Percentiles rank a stretch among this genome's conserved stretches.
Evolutionary conservation across 495 filamentous ascomycete genomes (phyloP).

Genomic region (Penicillium herquei): DNA sequence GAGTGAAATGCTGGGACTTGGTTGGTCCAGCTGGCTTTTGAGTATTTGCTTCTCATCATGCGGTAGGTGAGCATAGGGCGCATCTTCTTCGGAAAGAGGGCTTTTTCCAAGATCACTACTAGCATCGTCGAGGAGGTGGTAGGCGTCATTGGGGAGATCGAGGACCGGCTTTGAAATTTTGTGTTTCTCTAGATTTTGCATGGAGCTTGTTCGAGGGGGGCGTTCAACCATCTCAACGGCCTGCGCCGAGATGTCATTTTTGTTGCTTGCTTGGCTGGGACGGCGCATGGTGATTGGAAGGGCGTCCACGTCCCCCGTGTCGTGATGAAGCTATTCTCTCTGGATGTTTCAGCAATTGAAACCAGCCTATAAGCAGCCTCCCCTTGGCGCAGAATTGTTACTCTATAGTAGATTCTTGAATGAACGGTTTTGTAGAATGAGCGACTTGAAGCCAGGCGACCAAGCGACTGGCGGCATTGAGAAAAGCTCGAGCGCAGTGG

Average conservation of each 20-base stretch:
- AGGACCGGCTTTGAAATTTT: neutral
- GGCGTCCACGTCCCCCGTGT: too few species aligned
- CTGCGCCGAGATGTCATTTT: neutral
- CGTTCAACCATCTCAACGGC: neutral
- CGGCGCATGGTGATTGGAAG: neutral
- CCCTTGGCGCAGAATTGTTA: too few species aligned
- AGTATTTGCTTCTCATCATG: constrained; percentile 64
- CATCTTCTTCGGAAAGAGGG: constrained; percentile 21
- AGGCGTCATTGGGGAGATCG: neutral
- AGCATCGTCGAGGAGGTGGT: neutral
- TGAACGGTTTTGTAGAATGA: neutral
- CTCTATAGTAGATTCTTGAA: neutral
- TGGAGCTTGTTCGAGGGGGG: neutral
- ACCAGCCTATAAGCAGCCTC: too few species aligned
- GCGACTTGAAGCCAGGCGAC: neutral
- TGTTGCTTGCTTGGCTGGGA: neutral
- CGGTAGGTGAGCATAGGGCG: constrained; percentile 37
- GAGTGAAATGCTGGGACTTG: constrained; percentile 61
- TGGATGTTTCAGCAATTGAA: too few species aligned
- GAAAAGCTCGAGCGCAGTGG: neutral
- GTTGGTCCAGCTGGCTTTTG: constrained; percentile 68
- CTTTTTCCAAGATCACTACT: neutral
- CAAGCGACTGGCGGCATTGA: neutral
- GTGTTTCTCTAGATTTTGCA: neutral
- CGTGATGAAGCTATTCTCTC: too few species aligned